Conservation (phyloP, 768 basidiomycete species). For the Mycena venus region DNA sequence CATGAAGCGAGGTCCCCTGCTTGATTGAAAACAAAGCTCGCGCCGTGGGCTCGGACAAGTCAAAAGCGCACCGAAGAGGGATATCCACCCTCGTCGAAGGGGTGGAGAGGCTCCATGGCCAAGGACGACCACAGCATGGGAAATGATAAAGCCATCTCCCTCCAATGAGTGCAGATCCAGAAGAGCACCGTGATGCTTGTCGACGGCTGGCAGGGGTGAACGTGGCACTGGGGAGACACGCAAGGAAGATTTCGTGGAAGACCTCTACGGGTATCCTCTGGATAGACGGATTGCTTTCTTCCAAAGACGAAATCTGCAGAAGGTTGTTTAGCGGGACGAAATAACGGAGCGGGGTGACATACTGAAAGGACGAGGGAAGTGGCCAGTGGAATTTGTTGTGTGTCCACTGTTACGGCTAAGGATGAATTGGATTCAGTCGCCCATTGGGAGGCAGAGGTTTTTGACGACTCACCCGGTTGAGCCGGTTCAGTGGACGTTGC, state of each 20-base stretch:
- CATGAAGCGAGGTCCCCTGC: too few relatives aligned
- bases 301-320: too few relatives aligned
- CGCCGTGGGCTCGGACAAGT: background rate
- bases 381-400: too few relatives aligned
- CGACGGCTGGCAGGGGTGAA: background rate
- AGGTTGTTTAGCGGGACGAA: too few relatives aligned
- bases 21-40: background rate
- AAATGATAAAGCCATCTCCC: background rate
- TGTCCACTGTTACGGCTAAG: too few relatives aligned
- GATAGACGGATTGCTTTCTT: too few relatives aligned
- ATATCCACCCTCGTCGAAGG: background rate
- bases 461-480: too few relatives aligned
- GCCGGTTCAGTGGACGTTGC: too few relatives aligned
- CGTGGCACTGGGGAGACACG: background rate
- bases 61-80: background rate
- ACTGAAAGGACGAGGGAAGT: too few relatives aligned
- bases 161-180: background rate
- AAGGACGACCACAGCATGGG: background rate
- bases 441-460: too few relatives aligned
- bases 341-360: too few relatives aligned
- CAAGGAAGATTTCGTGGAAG: background rate
- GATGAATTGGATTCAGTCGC: too few relatives aligned
- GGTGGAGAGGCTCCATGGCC: background rate
- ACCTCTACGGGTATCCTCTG: constrained; percentile 1
- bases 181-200: background rate